Base-by-base conservation (phyloP, 2,329 filamentous ascomycete species). In the Teratosphaeria nubilosa region DNA sequence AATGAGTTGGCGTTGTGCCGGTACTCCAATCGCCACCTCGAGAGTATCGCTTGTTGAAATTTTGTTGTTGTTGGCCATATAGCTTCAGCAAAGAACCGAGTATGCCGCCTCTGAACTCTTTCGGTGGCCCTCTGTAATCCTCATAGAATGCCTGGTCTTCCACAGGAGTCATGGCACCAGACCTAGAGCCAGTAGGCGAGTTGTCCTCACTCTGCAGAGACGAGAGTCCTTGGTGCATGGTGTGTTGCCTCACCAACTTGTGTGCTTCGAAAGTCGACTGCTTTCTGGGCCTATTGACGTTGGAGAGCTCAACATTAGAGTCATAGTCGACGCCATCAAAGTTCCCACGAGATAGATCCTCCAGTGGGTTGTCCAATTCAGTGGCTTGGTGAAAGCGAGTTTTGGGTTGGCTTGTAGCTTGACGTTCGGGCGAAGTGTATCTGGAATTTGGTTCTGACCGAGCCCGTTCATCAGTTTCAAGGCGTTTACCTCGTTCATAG, bases 41-140 rank as follows among this genome's bases (percentile, higher is more conserved):
- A n/a, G 57, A 58, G 4, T 61, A 59, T 52, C 41, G 53, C 32
- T 48, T 67, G 10, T 64, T 60, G 51, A 70, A 60, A 34, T 62
- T 62, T 9, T 59, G 58, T 22, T 58, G 55, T 13, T 57, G 56
- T 14, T 68, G 76, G 59, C 83, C 80, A 66, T 89, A 86, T 10
- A 91, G 77, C 70, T 86, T 88, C 54, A 94, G 75, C 0, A 95
- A 75, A 0, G 85, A 86, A 2, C 86, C 85, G 1, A 95, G 76
- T 53, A 92, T 82, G 31, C 90, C 88, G 31, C 85, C 86, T 54
- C 85, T 83, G 69, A 89, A 91, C 62, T 86, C 81, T 24, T 78
- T 74, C 4, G 88, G 88, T 50, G 79, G 78, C 51, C 86, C 83
- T 20, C 88, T 81, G 67, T 88, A 89, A 58, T 82, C 80, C 51